These are phyloP conservation scores for Chiua sp. DNA, from an alignment of 1,284 basidiomycete genomes.

Conservation along the genomic window DNA sequence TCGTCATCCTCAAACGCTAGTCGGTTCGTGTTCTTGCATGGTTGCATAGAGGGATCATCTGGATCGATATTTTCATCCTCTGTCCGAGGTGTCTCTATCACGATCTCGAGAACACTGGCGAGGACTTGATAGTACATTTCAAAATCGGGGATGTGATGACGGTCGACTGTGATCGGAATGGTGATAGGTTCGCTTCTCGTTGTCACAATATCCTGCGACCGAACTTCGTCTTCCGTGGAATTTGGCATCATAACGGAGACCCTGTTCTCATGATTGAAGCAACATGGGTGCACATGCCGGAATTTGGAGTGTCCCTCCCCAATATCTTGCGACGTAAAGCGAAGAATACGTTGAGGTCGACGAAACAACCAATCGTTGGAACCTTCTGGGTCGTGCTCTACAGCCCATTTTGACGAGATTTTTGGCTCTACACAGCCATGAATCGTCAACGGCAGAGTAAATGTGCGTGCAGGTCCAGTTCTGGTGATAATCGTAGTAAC, in stretches of 20 bases:
- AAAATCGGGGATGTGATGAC: conserved; percentile 4
- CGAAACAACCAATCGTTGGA: neutral
- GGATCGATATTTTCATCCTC: neutral
- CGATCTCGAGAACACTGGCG: conserved; percentile 3
- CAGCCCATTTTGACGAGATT: conserved; percentile 12
- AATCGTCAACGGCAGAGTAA: conserved; percentile 1
- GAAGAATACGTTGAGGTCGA: neutral
- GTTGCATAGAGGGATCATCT: conserved; percentile 1
- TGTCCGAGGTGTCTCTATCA: neutral
- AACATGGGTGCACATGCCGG: neutral
- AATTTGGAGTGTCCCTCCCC: neutral
- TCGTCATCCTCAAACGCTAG: conserved; percentile 20
- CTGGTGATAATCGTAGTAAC: conserved; percentile 8
- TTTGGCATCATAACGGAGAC: conserved; percentile 8
- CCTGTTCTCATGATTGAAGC: neutral
- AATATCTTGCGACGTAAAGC: neutral
- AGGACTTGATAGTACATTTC: conserved; percentile 15
- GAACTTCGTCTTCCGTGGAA: conserved; percentile 8
- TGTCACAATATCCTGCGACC: conserved; percentile 4
- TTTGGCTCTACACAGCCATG: neutral
- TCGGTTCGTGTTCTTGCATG: neutral
- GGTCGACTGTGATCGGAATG: conserved; percentile 1
- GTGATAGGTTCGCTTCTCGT: conserved; percentile 10
- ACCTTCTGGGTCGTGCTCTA: neutral
- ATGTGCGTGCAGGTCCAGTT: conserved; percentile 11